Conservation (phyloP, 768 basidiomycete genomes). For the Rossbeevera mucosa region DNA sequence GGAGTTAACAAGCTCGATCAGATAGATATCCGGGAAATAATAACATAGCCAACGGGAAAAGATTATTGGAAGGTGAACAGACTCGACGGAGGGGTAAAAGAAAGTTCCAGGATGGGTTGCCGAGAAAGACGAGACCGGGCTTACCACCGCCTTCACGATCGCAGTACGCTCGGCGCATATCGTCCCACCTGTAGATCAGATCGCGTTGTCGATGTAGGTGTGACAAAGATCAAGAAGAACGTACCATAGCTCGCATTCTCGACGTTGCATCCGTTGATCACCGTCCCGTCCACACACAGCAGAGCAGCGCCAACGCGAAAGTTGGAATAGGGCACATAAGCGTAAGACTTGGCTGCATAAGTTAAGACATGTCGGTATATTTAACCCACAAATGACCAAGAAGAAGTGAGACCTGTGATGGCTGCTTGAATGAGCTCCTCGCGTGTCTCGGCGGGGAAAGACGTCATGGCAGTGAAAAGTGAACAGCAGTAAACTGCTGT, state of each 20-base stretch:
- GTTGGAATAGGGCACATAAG: slow-evolving; percentile 84
- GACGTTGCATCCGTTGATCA: slow-evolving; percentile 85
- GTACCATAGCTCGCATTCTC: slow-evolving; percentile 94
- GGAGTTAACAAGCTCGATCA: not conserved
- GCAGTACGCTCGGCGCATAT: slow-evolving; percentile 97
- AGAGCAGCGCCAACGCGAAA: slow-evolving; percentile 92
- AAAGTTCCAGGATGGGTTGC: not conserved
- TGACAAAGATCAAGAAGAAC: slow-evolving; percentile 4
- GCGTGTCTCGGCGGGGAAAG: slow-evolving; percentile 40
- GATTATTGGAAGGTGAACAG: not conserved
- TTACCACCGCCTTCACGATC: slow-evolving; percentile 87
- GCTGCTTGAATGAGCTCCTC: slow-evolving; percentile 53
- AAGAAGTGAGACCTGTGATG: slow-evolving; percentile 13
- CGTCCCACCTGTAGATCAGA: slow-evolving; percentile 55
- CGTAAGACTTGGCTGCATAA: slow-evolving; percentile 54
- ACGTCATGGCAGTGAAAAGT: slow-evolving; percentile 2
- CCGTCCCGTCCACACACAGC: slow-evolving; percentile 58
- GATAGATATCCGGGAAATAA: not conserved
- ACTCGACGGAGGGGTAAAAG: not conserved
- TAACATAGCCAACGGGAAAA: not conserved
- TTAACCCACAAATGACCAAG: not conserved
- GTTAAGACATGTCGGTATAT: not conserved
- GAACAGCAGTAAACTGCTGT: not conserved
- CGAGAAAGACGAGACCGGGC: slow-evolving; percentile 21
- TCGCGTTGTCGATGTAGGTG: not conserved